These are phyloP conservation scores for Lolium multiflorum DNA, from an alignment of 176 grass and related monocot genomes.

Conservation along the genomic window DNA sequence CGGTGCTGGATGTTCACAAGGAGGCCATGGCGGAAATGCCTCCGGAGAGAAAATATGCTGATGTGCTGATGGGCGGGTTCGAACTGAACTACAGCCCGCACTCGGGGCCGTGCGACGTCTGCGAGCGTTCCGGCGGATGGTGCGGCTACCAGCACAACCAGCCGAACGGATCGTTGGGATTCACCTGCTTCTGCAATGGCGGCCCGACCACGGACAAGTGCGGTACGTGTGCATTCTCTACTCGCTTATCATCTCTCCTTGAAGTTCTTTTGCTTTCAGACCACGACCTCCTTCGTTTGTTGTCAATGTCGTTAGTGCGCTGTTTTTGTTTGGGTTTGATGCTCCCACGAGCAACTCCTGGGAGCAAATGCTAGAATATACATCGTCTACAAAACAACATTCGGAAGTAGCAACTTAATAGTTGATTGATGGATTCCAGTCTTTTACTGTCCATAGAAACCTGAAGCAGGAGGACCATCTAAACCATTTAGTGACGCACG, in stretches of 20 bases:
- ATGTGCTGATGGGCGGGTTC: slow-evolving; percentile 33
- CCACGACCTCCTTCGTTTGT: too few species aligned
- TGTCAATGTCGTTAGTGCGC: too few species aligned
- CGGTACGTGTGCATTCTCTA: background rate
- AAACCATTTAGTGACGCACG: background rate
- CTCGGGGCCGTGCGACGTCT: background rate
- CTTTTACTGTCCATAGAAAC: background rate
- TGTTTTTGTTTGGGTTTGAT: too few species aligned
- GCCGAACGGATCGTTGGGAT: background rate
- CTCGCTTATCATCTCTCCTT: background rate
- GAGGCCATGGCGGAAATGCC: fast-evolving
- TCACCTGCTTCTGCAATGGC: slow-evolving; percentile 51
- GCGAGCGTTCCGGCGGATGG: slow-evolving; percentile 51
- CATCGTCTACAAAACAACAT: too few species aligned
- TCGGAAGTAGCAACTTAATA: too few species aligned
- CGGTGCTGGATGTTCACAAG: slow-evolving; percentile 25
- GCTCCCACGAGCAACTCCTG: too few species aligned
- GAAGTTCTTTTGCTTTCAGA: too few species aligned
- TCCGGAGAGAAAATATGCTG: fast-evolving
- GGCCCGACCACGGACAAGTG: slow-evolving; percentile 14
- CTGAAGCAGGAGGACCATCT: background rate
- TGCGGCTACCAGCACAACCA: slow-evolving; percentile 51
- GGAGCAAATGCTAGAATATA: too few species aligned
- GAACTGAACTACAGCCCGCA: slow-evolving; percentile 10
- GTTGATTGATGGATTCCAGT: too few species aligned